Base-by-base conservation (phyloP, 2,329 filamentous ascomycete species). In the Penicillium digitatum region DNA sequence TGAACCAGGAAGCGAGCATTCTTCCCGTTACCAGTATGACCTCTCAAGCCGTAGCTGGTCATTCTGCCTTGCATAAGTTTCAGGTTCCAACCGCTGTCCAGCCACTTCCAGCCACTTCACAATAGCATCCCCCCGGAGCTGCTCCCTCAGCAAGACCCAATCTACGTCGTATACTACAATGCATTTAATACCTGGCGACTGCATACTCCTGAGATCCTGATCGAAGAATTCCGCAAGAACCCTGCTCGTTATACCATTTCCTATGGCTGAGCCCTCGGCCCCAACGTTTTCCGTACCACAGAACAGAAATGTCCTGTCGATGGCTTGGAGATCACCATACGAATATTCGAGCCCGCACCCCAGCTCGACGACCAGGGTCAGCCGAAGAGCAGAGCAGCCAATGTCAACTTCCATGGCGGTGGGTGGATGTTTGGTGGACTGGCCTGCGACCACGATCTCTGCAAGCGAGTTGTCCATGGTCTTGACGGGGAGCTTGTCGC, bases 381-480 rank as follows among this genome's bases (percentile, higher is more conserved):
- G 31, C 57, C 54, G 29, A 67, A 61, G 56, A 69, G 64, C 53
- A 69, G 72, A 59, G 72, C 72, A 1, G 72, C 66, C 10, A 78
- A 77, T 63, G 57, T 78, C 54, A 75, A 75, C 42, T 74, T 74
- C 57, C 72, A 75, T 52, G 73, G 73, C 10, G 71, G 73, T 29
- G 73, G 73, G 10, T 78, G 75, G 73, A 74, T 77, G 8, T 76
- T 78, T 60, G 75, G 75, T 3, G 71, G 69, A 1, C 63, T 77
- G 1, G 52, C 57, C 5, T 63, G 62, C 1, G 74, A 77, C 43
- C 69, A 74, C 57, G 72, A 75, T 37, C 72, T 74, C 53, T 77
- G 74, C 56, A 76, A 77, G 58, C 65, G 67, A 20, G 52, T 78
- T 12, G 71, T 74, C 24, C 61, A 74, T 55, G 65, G 61, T 7